A percentile compares a stretch with the other conserved stretches of the same genome.
phyloP scores from a whole-genome alignment of 495 filamentous ascomycete genomes.

The Daldinia grandis region DNA sequence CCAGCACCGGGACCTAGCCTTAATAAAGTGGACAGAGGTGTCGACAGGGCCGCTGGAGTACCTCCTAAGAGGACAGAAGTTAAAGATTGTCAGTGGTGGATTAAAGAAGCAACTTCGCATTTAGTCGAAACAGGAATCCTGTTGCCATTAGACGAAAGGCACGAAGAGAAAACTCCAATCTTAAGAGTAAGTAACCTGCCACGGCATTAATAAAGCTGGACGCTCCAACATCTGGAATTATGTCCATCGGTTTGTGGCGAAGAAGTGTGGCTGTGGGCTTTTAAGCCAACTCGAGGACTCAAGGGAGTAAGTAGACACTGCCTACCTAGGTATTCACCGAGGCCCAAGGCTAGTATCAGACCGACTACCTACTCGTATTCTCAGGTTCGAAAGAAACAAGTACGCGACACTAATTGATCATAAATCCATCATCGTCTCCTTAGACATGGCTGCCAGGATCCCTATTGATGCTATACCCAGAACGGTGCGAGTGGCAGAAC shows the following conservation, averaged over 20 bases:
- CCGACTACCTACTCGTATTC: not conserved
- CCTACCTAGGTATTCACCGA: not conserved
- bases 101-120: not conserved
- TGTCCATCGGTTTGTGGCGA: not conserved
- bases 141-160: not conserved
- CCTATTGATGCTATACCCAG: not conserved
- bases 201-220: not conserved
- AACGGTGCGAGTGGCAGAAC: not conserved
- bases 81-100: not conserved
- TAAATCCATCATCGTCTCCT: not conserved
- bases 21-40: not conserved
- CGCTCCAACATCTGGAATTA: not conserved
- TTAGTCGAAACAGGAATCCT: not conserved
- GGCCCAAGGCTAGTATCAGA: not conserved
- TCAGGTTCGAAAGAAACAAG: too few species aligned
- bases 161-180: not conserved
- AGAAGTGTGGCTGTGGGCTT: not conserved
- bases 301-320: not conserved
- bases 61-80: not conserved
- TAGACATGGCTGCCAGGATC: not conserved
- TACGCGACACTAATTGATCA: not conserved
- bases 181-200: not conserved
- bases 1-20: not conserved
- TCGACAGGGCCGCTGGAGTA: not conserved
- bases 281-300: not conserved